phyloP scores from a whole-genome alignment of 495 filamentous ascomycete genomes.

The Pseudevernia furfuracea region DNA sequence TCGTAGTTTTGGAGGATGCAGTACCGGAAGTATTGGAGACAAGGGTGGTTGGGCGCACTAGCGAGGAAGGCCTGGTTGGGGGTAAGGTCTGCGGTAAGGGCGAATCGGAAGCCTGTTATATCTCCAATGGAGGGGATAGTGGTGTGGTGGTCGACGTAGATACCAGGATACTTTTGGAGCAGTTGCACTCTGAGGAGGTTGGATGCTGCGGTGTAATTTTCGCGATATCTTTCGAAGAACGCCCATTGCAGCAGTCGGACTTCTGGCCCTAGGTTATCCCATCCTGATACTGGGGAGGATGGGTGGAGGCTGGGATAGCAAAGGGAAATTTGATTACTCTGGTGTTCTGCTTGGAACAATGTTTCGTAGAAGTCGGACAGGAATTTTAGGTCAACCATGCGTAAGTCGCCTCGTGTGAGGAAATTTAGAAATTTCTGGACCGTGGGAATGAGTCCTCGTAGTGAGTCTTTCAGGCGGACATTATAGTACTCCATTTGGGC shows the following conservation, averaged over 20 bases:
- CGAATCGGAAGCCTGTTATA: neutral
- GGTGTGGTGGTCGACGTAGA: neutral
- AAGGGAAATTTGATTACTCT: neutral
- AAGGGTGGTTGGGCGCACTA: neutral
- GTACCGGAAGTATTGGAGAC: neutral
- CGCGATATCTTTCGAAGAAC: neutral
- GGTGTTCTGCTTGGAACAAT: neutral
- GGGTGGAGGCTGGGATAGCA: neutral
- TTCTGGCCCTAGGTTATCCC: neutral
- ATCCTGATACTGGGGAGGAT: neutral
- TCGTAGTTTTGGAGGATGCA: conserved; percentile 1
- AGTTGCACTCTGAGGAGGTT: neutral
- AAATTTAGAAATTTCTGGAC: neutral
- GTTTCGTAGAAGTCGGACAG: conserved; percentile 1
- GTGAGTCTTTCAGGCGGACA: neutral
- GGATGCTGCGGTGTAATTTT: neutral
- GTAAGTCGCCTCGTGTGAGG: neutral
- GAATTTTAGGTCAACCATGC: neutral
- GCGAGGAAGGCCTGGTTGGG: neutral
- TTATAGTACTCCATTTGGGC: conserved; percentile 1
- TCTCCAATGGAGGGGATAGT: neutral
- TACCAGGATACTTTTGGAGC: neutral
- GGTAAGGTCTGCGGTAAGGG: neutral
- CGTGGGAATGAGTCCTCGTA: neutral
- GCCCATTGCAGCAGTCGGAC: neutral